phyloP scores from a whole-genome alignment of 345 rosid genomes.

The Sapria himalayana region DNA sequence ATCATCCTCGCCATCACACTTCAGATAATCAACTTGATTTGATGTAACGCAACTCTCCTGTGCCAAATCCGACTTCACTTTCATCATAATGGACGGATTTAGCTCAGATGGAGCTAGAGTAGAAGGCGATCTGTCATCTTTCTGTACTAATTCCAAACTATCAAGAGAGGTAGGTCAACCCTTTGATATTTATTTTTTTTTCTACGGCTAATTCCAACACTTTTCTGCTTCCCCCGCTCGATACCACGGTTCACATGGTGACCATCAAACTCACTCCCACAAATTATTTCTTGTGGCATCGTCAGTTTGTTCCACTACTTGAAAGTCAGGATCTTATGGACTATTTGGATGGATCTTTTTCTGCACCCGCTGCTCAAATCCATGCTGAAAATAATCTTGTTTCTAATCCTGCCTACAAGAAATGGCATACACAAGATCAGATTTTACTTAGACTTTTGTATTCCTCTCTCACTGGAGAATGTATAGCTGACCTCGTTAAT shows the following conservation, averaged over 20 bases:
- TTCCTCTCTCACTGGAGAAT: not conserved
- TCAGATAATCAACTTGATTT: too few species aligned
- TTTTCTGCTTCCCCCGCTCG: not conserved
- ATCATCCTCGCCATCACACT: too few species aligned
- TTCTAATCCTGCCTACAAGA: not conserved
- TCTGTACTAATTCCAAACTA: too few species aligned
- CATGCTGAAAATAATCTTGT: not conserved
- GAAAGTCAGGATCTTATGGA: not conserved
- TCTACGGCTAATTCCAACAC: not conserved
- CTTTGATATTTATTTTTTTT: too few species aligned
- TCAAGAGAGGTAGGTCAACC: too few species aligned
- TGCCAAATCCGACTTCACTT: too few species aligned
- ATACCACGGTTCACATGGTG: not conserved
- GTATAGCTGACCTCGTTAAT: not conserved
- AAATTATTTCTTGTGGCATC: not conserved
- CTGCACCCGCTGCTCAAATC: not conserved
- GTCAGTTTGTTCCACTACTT: not conserved
- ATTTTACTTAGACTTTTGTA: not conserved
- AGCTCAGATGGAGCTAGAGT: too few species aligned
- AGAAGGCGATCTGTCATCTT: too few species aligned
- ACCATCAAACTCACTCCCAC: not conserved
- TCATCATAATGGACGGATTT: too few species aligned
- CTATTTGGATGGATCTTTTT: not conserved
- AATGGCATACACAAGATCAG: not conserved
- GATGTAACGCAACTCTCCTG: too few species aligned